Base-by-base conservation (phyloP, 495 filamentous ascomycete species). In the Rhypophila decipiens region DNA sequence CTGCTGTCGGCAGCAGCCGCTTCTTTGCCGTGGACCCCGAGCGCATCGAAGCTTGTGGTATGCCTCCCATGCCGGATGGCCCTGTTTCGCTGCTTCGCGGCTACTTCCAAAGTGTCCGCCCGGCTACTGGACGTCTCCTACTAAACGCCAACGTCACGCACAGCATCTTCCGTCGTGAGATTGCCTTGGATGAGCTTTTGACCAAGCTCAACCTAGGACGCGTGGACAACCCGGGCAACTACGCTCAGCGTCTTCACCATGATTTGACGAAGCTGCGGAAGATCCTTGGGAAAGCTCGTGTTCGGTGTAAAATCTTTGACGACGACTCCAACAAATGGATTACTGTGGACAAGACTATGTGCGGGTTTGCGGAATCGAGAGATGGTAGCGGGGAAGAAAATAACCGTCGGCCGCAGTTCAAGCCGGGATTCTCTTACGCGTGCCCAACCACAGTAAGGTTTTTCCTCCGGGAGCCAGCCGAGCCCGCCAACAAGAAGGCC, bases 91-190 rank as follows among this genome's bases (percentile, higher is more conserved):
- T 67, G 3, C 61, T 84, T 0, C 76, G 84, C 41, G 85, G 85
- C 0, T 87, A 76, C 53, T 85, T 85, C 49, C 70, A 81, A 43
- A 86, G 82, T 61, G 76, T 82, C 13, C 80, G 84, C 19, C 69
- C 75, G 0, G 82, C 79, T 8, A 86, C 85, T 3, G 75, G 77
- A 3, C 74, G 83, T 5, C 53, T 85, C 9, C 65, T 87, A 1
- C 60, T 86, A 3, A 86, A 88, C 44, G 73, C 78, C 24, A 76
- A 78, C 38, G 69, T 75, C 7, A 66, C 68, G 5, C 69, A 76
- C 36, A 69, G 66, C 8, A 64, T 74, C 4, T 78, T 78, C 49
- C 64, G 72, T 3, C 39, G 42, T 2, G n/a, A 42, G 1, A 52
- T 61, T 15, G 19, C 21, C 1, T 46, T 72, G 1, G 37, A 34